phyloP scores from a whole-genome alignment of 805 yeast genomes.

The Candida palmyrensis region DNA sequence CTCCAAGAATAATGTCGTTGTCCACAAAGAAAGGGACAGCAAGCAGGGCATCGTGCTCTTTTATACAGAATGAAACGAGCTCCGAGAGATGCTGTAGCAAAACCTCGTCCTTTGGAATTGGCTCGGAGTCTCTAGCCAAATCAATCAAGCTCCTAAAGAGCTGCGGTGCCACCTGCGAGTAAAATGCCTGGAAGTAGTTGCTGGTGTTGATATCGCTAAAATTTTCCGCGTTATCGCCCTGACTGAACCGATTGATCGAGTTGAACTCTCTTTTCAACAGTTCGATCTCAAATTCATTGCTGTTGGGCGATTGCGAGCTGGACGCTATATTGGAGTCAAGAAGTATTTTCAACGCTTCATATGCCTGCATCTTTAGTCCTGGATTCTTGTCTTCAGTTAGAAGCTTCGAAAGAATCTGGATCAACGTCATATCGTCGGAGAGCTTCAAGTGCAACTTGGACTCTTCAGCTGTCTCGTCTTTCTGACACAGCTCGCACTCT shows the following conservation, averaged over 20 bases:
- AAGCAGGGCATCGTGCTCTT: slow-evolving; percentile 52
- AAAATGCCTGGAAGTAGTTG: slow-evolving; percentile 55
- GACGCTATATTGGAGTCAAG: slow-evolving; percentile 52
- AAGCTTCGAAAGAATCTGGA: slow-evolving; percentile 52
- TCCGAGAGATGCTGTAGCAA: slow-evolving; percentile 62
- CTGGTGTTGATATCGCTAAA: slow-evolving; percentile 30
- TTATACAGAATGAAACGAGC: slow-evolving; percentile 59
- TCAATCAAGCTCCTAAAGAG: slow-evolving; percentile 47
- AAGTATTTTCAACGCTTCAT: slow-evolving; percentile 73
- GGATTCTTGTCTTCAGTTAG: slow-evolving; percentile 58
- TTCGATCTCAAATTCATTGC: slow-evolving; percentile 6
- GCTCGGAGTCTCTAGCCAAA: slow-evolving; percentile 13
- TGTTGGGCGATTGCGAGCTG: slow-evolving; percentile 9
- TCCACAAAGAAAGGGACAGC: slow-evolving; percentile 63
- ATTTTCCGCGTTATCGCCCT: slow-evolving; percentile 13
- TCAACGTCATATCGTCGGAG: slow-evolving; percentile 55
- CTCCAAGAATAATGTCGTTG: slow-evolving; percentile 51
- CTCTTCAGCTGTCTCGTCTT: not conserved
- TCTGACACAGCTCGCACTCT: slow-evolving; percentile 1
- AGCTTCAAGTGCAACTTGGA: slow-evolving; percentile 25
- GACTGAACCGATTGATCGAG: not conserved
- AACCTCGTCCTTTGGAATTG: slow-evolving; percentile 11
- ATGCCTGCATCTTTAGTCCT: slow-evolving; percentile 76
- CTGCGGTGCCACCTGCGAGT: slow-evolving; percentile 53
- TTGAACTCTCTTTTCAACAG: slow-evolving; percentile 6